Conservation (phyloP, 78 protist genomes). For the Polysphondylium violaceum region DNA sequence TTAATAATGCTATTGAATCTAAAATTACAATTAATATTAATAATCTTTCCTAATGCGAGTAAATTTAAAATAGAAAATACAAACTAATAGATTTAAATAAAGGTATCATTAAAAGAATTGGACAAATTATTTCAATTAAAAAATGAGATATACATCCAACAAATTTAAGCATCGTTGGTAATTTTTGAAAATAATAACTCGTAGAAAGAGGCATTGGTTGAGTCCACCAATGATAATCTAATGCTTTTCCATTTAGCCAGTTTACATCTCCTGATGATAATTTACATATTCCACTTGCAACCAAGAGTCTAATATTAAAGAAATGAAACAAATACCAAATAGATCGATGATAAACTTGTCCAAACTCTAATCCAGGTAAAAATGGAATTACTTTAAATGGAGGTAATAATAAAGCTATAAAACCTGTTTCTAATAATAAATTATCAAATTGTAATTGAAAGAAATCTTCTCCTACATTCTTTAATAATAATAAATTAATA, state of each 20-base stretch:
- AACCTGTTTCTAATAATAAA: slow-evolving; percentile 19
- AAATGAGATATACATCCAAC: slow-evolving; percentile 17
- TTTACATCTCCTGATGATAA: slow-evolving; percentile 1
- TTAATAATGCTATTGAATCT: slow-evolving; percentile 9
- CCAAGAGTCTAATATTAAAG: slow-evolving; percentile 35
- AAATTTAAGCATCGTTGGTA: neutral
- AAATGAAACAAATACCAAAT: slow-evolving; percentile 26
- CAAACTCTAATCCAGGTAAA: too few relatives aligned
- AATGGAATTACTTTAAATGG: slow-evolving; percentile 30
- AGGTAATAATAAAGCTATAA: slow-evolving; percentile 5
- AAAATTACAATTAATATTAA: neutral
- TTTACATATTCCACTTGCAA: slow-evolving; percentile 50
- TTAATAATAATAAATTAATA: neutral
- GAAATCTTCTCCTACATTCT: slow-evolving; percentile 46
- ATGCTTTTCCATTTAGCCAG: slow-evolving; percentile 29
- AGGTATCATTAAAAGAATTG: neutral
- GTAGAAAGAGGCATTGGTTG: slow-evolving; percentile 49
- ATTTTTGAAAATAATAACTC: slow-evolving; percentile 8
- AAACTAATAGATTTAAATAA: neutral
- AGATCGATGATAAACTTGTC: slow-evolving; percentile 9
- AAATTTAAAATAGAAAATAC: neutral
- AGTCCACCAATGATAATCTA: slow-evolving; percentile 20
- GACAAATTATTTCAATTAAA: slow-evolving; percentile 16
- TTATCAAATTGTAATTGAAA: slow-evolving; percentile 62
- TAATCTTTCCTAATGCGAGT: neutral